These are phyloP conservation scores for Pseudogymnoascus pannorum DNA, from an alignment of 2,329 filamentous ascomycete species.

Conservation along the genomic window DNA sequence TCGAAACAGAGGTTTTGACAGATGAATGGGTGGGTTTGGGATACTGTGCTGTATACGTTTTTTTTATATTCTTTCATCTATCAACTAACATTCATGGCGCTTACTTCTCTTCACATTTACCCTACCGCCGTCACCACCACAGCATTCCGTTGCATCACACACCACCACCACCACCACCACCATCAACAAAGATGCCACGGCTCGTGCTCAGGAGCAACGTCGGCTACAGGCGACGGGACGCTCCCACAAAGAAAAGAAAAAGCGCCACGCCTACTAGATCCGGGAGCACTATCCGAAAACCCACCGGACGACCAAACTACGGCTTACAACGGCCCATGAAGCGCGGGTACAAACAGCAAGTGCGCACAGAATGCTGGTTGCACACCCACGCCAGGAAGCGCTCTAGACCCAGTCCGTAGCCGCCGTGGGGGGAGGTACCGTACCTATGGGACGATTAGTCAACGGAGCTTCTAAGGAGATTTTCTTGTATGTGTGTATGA, in stretches of 20 bases:
- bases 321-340: constrained; percentile 78
- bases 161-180: too few species aligned
- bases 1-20: too few species aligned
- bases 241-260: background rate
- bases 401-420: constrained; percentile 89
- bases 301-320: constrained; percentile 36
- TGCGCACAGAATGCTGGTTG: constrained; percentile 57
- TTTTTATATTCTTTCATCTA: background rate
- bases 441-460: too few species aligned
- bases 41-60: too few species aligned
- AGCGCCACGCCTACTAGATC: too few species aligned
- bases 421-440: constrained; percentile 81
- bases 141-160: background rate
- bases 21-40: too few species aligned
- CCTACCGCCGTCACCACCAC: background rate
- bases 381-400: constrained; percentile 59
- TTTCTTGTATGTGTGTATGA: too few species aligned
- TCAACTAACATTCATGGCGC: background rate
- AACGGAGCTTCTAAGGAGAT: too few species aligned
- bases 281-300: too few species aligned
- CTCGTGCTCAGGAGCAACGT: too few species aligned
- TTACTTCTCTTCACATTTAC: too few species aligned
- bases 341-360: constrained; percentile 68
- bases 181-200: background rate
- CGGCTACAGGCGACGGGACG: too few species aligned